Conservation (phyloP, 176 grass and related monocot genomes). For the Aegilops speltoides region DNA sequence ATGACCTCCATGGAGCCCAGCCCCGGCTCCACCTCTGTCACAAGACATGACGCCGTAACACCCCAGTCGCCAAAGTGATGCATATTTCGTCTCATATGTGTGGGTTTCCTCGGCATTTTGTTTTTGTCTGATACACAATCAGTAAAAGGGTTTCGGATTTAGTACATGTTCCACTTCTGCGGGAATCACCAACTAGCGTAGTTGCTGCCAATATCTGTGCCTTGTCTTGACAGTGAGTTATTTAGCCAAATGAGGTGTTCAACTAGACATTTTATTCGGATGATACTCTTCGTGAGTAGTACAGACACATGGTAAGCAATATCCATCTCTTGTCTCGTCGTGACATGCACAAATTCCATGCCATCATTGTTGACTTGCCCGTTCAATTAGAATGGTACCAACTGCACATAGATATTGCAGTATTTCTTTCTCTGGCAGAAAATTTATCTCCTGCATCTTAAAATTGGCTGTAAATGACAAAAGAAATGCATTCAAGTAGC, state of each 20-base stretch:
- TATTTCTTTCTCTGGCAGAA: not conserved
- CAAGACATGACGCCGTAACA: conserved; percentile 1
- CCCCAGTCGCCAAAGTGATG: conserved; percentile 50
- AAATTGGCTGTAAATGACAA: not conserved
- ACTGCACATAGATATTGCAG: not conserved
- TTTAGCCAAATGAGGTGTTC: not conserved
- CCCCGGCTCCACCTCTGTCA: conserved; percentile 27
- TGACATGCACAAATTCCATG: not conserved
- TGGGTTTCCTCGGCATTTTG: not conserved
- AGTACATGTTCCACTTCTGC: not conserved
- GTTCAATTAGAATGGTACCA: not conserved
- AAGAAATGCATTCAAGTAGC: not conserved
- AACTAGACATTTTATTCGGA: not conserved
- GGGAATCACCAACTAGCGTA: not conserved
- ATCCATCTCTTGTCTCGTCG: too few relatives aligned
- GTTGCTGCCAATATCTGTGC: not conserved
- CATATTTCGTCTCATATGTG: conserved; percentile 1
- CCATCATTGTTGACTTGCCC: not conserved
- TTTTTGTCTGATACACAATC: not conserved
- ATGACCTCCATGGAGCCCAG: conserved; percentile 71
- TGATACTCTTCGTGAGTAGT: not conserved
- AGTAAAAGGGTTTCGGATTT: not conserved
- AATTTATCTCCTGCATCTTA: not conserved
- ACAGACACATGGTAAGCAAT: conserved; percentile 26
- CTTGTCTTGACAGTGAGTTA: conserved; percentile 1